Evolutionary conservation across 73 alveolate species (phyloP).

Genomic region (Stentor roeselii): DNA sequence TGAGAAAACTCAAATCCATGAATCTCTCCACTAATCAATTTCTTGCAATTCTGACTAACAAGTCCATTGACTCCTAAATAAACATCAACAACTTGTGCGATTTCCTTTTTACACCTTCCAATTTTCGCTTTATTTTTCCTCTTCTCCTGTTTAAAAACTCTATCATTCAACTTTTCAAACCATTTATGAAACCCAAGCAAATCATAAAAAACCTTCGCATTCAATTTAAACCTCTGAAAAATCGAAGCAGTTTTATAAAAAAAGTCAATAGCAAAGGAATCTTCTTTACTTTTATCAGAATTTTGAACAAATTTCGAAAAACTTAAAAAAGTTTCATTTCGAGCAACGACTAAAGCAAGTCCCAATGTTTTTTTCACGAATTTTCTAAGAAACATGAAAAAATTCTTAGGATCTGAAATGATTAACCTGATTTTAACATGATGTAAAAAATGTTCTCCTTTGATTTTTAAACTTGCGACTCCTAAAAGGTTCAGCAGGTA

Average conservation of each 20-base stretch:
- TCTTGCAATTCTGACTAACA: too few relatives aligned
- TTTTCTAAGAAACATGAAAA: too few relatives aligned
- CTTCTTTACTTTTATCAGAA: background rate
- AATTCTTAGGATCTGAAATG: background rate
- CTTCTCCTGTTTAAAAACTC: too few relatives aligned
- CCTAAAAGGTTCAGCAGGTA: background rate
- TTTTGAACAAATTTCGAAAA: background rate
- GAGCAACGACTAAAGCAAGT: background rate
- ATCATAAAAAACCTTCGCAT: background rate
- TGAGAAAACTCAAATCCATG: too few relatives aligned
- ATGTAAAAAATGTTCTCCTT: background rate
- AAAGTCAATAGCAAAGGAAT: background rate
- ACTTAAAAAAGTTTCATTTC: background rate
- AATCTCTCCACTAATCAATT: too few relatives aligned
- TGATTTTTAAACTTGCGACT: background rate
- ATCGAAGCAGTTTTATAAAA: background rate
- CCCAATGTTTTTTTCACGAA: background rate
- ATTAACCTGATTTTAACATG: background rate
- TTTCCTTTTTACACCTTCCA: too few relatives aligned
- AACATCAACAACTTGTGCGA: too few relatives aligned
- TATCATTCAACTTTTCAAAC: too few relatives aligned
- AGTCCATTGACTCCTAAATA: too few relatives aligned
- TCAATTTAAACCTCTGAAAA: too few relatives aligned
- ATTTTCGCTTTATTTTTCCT: too few relatives aligned
- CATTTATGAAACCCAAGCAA: background rate